Evolutionary conservation across 2,329 filamentous ascomycete genomes (phyloP).

Genomic region (Didymosphaeria variabile): DNA sequence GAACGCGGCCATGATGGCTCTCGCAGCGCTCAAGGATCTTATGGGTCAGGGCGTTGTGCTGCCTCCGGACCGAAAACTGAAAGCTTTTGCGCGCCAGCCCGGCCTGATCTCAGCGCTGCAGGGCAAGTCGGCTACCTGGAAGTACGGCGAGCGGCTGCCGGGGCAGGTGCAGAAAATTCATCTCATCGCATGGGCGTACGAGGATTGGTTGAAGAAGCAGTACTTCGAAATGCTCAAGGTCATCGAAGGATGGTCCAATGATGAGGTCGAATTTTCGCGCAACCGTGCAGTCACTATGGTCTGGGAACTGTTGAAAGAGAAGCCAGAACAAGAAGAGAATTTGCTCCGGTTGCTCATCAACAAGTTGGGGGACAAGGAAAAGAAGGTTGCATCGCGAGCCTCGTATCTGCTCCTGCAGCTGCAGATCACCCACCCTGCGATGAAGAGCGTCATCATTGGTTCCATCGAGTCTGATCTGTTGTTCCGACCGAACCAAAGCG

Average conservation of each 20-base stretch:
- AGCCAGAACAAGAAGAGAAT: constrained; percentile 97
- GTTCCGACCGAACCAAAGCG: constrained; percentile 84
- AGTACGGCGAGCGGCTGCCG: constrained; percentile 73
- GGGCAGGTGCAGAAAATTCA: constrained; percentile 77
- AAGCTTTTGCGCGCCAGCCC: constrained; percentile 81
- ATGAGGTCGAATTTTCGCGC: constrained; percentile 94
- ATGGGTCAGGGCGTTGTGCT: constrained; percentile 88
- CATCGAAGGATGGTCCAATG: constrained; percentile 90
- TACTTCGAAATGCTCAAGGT: constrained; percentile 95
- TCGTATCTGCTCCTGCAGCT: constrained; percentile 95
- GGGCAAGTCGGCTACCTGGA: constrained; percentile 71
- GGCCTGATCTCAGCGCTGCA: constrained; percentile 76
- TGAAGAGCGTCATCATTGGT: constrained; percentile 89
- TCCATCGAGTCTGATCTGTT: constrained; percentile 88
- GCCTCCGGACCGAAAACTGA: constrained; percentile 81
- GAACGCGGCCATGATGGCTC: constrained; percentile 89
- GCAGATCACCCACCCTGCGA: constrained; percentile 85
- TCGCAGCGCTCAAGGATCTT: constrained; percentile 92
- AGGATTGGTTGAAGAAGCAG: constrained; percentile 92
- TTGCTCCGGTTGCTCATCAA: constrained; percentile 90
- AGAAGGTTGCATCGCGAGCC: constrained; percentile 92
- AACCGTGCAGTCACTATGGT: constrained; percentile 89
- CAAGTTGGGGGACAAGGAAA: constrained; percentile 93
- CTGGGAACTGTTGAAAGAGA: constrained; percentile 90
- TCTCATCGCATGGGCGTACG: constrained; percentile 87